A percentile compares a stretch with the other conserved stretches of the same genome.
These are phyloP conservation scores for Sophora flavescens DNA, from an alignment of 306 rosid species.

Conservation along the genomic window DNA sequence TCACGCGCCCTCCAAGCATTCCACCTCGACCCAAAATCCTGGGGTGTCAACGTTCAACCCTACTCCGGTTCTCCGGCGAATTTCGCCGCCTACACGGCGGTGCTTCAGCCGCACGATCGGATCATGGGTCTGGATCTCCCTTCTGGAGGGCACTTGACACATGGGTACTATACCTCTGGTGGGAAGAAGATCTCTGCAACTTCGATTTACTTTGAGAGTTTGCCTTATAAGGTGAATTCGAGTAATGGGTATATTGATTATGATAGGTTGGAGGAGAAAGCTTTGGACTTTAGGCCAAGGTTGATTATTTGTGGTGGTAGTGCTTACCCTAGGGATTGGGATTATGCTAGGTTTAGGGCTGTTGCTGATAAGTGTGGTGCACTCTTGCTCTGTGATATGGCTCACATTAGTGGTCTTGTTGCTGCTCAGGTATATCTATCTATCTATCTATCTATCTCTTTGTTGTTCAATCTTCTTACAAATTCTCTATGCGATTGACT, in stretches of 20 bases:
- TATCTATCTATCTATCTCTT: not conserved
- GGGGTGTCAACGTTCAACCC: slow-evolving; percentile 97
- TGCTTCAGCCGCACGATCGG: slow-evolving; percentile 87
- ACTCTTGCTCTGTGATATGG: slow-evolving; percentile 89
- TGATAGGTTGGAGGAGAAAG: slow-evolving; percentile 90
- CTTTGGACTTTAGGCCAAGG: slow-evolving; percentile 87
- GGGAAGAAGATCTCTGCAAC: slow-evolving; percentile 98
- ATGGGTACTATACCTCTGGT: slow-evolving; percentile 89
- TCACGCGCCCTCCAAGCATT: slow-evolving; percentile 83
- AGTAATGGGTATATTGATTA: slow-evolving; percentile 75
- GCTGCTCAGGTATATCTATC: slow-evolving; percentile 73
- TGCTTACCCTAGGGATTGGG: slow-evolving; percentile 96
- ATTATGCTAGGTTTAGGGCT: slow-evolving; percentile 63
- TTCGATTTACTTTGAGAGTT: slow-evolving; percentile 92
- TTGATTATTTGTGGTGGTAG: slow-evolving; percentile 94
- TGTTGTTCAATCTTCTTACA: not conserved
- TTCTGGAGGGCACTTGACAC: slow-evolving; percentile 89
- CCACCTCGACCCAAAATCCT: slow-evolving; percentile 60
- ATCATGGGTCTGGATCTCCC: slow-evolving; percentile 97
- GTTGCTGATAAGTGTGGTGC: slow-evolving; percentile 93
- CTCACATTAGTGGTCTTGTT: slow-evolving; percentile 96
- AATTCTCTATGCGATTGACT: too few relatives aligned
- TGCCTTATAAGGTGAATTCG: slow-evolving; percentile 84
- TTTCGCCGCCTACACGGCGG: slow-evolving; percentile 96
- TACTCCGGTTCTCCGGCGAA: slow-evolving; percentile 95